These are phyloP conservation scores for Styphnolobium japonicum DNA, from an alignment of 306 rosid species.

Conservation along the genomic window DNA sequence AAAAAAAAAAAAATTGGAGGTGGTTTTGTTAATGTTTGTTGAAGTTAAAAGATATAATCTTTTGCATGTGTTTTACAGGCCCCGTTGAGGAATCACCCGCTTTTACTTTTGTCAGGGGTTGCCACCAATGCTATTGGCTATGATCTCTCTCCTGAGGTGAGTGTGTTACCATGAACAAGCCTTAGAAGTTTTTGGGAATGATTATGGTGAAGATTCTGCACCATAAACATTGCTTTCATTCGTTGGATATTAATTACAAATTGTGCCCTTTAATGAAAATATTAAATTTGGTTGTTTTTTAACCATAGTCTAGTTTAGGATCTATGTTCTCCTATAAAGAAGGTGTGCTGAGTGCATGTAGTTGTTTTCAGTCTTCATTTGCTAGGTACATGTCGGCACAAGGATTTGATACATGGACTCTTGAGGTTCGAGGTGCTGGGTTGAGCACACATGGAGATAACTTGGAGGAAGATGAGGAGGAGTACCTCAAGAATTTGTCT, in stretches of 20 bases:
- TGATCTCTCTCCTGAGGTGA: slow-evolving; percentile 88
- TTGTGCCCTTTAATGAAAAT: background rate
- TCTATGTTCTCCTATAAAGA: background rate
- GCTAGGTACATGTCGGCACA: slow-evolving; percentile 77
- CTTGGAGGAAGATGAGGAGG: slow-evolving; percentile 25
- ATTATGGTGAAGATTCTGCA: background rate
- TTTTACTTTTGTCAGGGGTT: slow-evolving; percentile 76
- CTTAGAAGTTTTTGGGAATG: background rate
- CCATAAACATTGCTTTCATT: background rate
- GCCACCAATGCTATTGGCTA: slow-evolving; percentile 88
- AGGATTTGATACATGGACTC: slow-evolving; percentile 94
- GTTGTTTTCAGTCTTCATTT: slow-evolving; percentile 68
- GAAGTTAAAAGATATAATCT: background rate
- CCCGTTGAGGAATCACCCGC: slow-evolving; percentile 74
- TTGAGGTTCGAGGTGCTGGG: slow-evolving; percentile 89
- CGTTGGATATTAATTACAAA: background rate
- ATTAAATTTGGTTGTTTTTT: background rate
- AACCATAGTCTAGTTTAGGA: background rate
- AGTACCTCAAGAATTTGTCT: background rate
- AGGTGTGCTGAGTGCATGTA: slow-evolving; percentile 8
- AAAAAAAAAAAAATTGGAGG: background rate
- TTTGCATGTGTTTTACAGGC: slow-evolving; percentile 41
- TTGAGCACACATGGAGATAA: slow-evolving; percentile 53
- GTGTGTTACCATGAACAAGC: background rate
- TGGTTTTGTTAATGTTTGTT: background rate